Evolutionary conservation across 257 asterid genomes (phyloP).

Genomic region (Lycium barbarum): DNA sequence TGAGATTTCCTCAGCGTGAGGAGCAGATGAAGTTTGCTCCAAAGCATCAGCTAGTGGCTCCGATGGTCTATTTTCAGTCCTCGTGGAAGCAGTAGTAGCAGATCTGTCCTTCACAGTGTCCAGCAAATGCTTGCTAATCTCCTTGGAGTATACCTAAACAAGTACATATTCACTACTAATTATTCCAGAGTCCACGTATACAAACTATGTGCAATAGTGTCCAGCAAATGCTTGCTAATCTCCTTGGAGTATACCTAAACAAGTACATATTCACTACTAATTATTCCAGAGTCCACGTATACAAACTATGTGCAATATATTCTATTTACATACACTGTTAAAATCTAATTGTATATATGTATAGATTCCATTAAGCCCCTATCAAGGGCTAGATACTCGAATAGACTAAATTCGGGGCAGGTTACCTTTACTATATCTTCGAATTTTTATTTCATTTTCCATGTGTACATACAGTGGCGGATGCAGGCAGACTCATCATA

Average conservation of each 20-base stretch:
- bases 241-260: slow-evolving; percentile 34
- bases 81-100: background rate
- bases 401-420: background rate
- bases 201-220: background rate
- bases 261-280: background rate
- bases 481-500: background rate
- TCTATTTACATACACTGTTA: background rate
- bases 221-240: slow-evolving; percentile 34
- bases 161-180: background rate
- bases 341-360: background rate
- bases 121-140: slow-evolving; percentile 34
- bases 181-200: background rate
- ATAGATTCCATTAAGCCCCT: background rate
- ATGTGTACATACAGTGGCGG: too few species aligned
- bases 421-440: background rate
- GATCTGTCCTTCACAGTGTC: too few species aligned
- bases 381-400: background rate
- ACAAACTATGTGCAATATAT: background rate
- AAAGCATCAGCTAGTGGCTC: background rate
- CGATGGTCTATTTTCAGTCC: background rate
- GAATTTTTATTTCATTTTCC: background rate
- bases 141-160: slow-evolving; percentile 33
- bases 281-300: background rate
- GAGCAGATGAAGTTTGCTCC: background rate
- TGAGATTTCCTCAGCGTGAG: background rate